phyloP scores from a whole-genome alignment of 768 basidiomycete genomes.

The Suillus lakei region DNA sequence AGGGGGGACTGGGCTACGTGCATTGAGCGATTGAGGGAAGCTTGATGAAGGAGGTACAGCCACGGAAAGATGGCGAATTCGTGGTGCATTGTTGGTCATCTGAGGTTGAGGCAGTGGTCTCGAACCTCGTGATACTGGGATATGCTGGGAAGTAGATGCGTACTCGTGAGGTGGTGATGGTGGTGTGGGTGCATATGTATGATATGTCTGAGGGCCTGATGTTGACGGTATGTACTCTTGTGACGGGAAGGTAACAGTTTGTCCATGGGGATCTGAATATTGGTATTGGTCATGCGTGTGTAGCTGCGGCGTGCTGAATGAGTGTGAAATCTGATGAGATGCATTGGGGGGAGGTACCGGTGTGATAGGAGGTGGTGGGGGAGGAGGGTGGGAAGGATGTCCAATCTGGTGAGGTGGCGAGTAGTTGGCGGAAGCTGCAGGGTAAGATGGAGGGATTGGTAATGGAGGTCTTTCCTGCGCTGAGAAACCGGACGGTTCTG shows the following conservation, averaged over 20 bases:
- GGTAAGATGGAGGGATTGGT: conserved; percentile 27
- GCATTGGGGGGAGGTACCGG: conserved; percentile 19
- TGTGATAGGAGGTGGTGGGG: conserved; percentile 16
- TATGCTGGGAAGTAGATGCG: conserved; percentile 9
- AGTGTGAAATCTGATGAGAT: conserved; percentile 31
- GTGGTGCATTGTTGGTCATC: conserved; percentile 25
- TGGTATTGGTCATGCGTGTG: conserved; percentile 26
- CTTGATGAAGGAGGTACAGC: conserved; percentile 34
- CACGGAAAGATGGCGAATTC: conserved; percentile 36
- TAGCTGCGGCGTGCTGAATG: conserved; percentile 31
- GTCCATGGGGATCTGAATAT: conserved; percentile 29
- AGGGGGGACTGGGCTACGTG: conserved; percentile 10
- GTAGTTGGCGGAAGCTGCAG: conserved; percentile 22
- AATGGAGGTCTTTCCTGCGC: conserved; percentile 49
- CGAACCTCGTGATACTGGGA: conserved; percentile 22
- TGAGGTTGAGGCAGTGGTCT: conserved; percentile 37
- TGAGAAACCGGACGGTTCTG: conserved; percentile 33
- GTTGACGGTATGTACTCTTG: conserved; percentile 29
- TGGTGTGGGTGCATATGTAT: conserved; percentile 19
- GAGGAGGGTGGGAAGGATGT: conserved; percentile 18
- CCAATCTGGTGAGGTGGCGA: conserved; percentile 23
- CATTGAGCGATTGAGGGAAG: conserved; percentile 32
- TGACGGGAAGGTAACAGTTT: conserved; percentile 25
- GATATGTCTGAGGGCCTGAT: conserved; percentile 26
- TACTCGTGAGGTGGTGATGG: conserved; percentile 33